phyloP scores from a whole-genome alignment of 148 eudicot genomes.

The Camellia lanceoleosa region DNA sequence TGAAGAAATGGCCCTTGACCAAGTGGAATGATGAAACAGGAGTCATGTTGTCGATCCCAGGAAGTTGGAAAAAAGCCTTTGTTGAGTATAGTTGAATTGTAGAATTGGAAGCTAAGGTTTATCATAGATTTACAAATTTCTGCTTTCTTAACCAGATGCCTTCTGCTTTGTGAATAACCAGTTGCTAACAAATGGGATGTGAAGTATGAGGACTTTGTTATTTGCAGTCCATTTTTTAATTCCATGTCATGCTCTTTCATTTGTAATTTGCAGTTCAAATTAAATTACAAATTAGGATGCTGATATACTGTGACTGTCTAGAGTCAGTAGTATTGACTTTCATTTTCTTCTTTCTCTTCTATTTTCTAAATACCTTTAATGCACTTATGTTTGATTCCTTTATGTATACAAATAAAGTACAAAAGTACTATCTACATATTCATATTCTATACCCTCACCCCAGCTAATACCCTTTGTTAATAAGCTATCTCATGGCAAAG shows the following conservation, averaged over 20 bases:
- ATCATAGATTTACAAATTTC: not conserved
- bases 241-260: not conserved
- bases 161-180: conserved; percentile 8
- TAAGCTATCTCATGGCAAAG: not conserved
- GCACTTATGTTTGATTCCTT: not conserved
- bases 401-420: not conserved
- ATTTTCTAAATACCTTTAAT: not conserved
- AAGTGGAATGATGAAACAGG: not conserved
- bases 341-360: too few relatives aligned
- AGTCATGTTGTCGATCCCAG: not conserved
- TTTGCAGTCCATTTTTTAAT: not conserved
- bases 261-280: not conserved
- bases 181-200: not conserved
- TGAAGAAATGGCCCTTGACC: not conserved
- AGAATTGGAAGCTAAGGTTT: not conserved
- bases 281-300: not conserved
- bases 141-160: not conserved
- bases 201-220: not conserved
- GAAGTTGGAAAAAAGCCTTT: not conserved
- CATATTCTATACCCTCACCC: not conserved
- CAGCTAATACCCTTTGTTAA: not conserved
- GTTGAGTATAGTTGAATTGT: not conserved
- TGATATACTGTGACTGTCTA: not conserved
- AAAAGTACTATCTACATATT: not conserved
- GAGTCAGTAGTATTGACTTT: not conserved